Evolutionary conservation across 2,329 filamentous ascomycete genomes (phyloP).

Genomic region (Fusarium redolens): DNA sequence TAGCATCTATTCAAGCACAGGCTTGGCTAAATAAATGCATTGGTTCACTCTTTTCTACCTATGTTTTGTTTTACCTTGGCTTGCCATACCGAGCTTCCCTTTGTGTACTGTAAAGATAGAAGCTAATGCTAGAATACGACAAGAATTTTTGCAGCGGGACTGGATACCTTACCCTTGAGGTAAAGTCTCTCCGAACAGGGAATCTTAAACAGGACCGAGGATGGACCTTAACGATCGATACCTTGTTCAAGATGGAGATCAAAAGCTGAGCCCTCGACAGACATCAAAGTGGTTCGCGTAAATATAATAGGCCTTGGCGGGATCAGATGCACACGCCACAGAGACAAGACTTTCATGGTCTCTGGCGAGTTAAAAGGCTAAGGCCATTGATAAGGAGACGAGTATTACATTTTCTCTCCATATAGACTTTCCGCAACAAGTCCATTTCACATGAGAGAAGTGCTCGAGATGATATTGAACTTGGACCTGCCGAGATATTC

Average conservation of each 20-base stretch:
- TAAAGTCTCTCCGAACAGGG: not conserved
- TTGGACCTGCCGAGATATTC: not conserved
- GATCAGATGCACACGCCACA: conserved; percentile 3
- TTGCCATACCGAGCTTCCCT: not conserved
- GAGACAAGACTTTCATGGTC: not conserved
- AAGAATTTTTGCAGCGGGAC: not conserved
- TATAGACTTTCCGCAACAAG: not conserved
- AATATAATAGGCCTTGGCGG: not conserved
- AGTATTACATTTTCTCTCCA: not conserved
- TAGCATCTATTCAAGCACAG: not conserved
- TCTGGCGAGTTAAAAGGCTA: not conserved
- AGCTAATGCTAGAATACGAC: not conserved
- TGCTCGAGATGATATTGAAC: not conserved
- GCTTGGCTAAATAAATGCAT: not conserved
- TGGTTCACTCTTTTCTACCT: not conserved
- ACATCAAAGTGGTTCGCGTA: not conserved
- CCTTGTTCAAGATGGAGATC: not conserved
- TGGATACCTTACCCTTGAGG: not conserved
- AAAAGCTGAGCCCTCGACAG: not conserved
- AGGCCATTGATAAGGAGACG: not conserved
- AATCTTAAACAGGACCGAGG: not conserved
- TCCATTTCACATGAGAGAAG: conserved; percentile 1
- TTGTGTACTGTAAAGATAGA: not conserved
- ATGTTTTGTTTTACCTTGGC: not conserved
- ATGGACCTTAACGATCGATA: not conserved